Conservation (phyloP, 352 stramenopile species). For the Globisporangium abappressorium region DNA sequence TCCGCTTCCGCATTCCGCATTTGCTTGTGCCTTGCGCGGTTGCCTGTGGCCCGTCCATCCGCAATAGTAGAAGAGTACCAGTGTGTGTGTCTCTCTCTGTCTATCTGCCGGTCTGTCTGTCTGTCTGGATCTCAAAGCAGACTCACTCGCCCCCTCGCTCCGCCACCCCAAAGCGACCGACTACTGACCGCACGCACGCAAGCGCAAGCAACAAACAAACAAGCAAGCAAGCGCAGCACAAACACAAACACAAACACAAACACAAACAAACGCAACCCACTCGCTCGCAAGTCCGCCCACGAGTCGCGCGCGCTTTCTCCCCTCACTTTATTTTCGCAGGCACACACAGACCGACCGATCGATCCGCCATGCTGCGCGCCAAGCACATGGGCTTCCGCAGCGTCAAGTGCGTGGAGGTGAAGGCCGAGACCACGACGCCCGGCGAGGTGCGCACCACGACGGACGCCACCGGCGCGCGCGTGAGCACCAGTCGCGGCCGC, state of each 20-base stretch:
- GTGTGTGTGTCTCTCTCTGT: background rate
- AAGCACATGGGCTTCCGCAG: constrained; percentile 85
- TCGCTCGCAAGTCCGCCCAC: background rate
- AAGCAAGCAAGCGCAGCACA: background rate
- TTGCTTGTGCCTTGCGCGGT: constrained; percentile 1
- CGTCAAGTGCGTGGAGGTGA: constrained; percentile 79
- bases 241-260: background rate
- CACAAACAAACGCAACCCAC: too few relatives aligned
- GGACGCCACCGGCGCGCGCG: constrained; percentile 56
- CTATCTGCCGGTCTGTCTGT: constrained; percentile 1
- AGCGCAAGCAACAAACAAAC: background rate
- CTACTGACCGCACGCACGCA: constrained; percentile 4
- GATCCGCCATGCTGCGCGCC: constrained; percentile 46
- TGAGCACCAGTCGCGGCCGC: constrained; percentile 55
- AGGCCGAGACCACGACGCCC: constrained; percentile 82
- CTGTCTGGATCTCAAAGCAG: constrained; percentile 9
- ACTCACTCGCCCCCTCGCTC: constrained; percentile 6
- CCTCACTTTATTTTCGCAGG: background rate
- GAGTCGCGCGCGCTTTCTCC: background rate
- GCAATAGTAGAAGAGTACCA: background rate
- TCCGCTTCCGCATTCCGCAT: background rate
- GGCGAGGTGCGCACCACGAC: constrained; percentile 72
- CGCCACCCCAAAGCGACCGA: background rate
- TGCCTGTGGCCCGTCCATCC: constrained; percentile 10
- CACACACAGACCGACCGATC: background rate